These are phyloP conservation scores for Cunninghamia lanceolata DNA, from an alignment of 75 land plant species.

Conservation along the genomic window DNA sequence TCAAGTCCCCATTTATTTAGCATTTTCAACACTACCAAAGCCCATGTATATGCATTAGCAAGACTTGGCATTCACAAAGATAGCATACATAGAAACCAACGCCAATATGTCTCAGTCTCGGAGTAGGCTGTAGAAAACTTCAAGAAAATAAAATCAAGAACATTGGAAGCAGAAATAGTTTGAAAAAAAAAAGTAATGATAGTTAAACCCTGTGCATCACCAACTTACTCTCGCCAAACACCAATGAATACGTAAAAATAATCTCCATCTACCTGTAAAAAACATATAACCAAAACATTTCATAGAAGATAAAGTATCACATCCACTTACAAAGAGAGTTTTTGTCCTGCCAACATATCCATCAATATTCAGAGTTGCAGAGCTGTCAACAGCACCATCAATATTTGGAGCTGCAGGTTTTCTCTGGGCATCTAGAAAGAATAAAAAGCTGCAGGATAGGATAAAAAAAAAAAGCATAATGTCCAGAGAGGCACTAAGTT, in stretches of 20 bases:
- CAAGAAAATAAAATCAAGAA: background rate
- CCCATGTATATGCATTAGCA: background rate
- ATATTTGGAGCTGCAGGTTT: background rate
- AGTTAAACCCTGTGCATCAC: background rate
- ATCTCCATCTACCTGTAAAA: background rate
- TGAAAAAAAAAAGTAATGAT: background rate
- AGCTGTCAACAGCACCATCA: background rate
- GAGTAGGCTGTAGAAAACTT: background rate
- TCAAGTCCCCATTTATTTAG: background rate
- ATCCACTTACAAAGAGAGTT: background rate
- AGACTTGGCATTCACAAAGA: background rate
- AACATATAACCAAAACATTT: background rate
- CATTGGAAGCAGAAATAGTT: background rate
- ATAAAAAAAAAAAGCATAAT: background rate
- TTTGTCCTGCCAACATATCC: background rate
- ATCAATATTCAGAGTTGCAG: background rate
- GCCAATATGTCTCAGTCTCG: background rate
- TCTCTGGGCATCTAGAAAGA: constrained; percentile 2
- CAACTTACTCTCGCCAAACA: background rate
- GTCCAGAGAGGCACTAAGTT: no score
- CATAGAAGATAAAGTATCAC: background rate
- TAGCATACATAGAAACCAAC: background rate
- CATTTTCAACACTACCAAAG: background rate
- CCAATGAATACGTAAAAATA: background rate
- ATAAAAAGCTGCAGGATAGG: background rate